Percentiles rank a stretch among this genome's conserved stretches.
Conservation (phyloP, 331 rosid genomes). For the Ulmus americana region DNA sequence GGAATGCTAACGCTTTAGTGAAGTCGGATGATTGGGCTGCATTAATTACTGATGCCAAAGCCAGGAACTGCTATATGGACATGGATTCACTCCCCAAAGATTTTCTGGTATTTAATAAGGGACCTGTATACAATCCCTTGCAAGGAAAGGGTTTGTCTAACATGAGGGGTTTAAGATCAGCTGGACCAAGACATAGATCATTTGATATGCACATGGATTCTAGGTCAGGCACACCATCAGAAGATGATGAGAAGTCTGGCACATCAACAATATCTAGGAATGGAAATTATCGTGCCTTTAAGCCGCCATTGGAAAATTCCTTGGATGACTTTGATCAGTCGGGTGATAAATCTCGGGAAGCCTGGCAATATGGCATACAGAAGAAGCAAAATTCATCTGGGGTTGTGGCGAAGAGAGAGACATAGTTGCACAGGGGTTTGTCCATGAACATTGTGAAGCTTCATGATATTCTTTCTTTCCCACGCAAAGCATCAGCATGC, state of each 20-base stretch:
- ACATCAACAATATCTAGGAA: conserved; percentile 43
- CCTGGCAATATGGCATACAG: conserved; percentile 73
- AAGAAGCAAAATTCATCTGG: conserved; percentile 71
- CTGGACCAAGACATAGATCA: conserved; percentile 68
- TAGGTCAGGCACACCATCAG: conserved; percentile 67
- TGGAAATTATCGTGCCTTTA: conserved; percentile 59
- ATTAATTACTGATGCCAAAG: conserved; percentile 67
- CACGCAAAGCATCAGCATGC: conserved; percentile 15
- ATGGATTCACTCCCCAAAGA: conserved; percentile 93
- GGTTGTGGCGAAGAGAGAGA: conserved; percentile 61
- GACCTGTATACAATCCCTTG: conserved; percentile 43
- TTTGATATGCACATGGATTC: conserved; percentile 71
- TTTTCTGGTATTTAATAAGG: conserved; percentile 48
- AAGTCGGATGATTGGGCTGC: conserved; percentile 96
- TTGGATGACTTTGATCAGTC: conserved; percentile 52
- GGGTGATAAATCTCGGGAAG: conserved; percentile 63
- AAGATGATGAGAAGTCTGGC: conserved; percentile 69
- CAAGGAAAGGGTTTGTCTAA: conserved; percentile 58
- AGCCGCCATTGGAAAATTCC: conserved; percentile 53
- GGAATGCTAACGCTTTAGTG: conserved; percentile 77
- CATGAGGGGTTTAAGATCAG: conserved; percentile 66
- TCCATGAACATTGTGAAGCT: conserved; percentile 31
- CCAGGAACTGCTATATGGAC: conserved; percentile 77
- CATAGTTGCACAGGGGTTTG: conserved; percentile 27
- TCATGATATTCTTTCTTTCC: conserved; percentile 19